These are phyloP conservation scores for Punica granatum DNA, from an alignment of 345 rosid genomes.

Conservation along the genomic window DNA sequence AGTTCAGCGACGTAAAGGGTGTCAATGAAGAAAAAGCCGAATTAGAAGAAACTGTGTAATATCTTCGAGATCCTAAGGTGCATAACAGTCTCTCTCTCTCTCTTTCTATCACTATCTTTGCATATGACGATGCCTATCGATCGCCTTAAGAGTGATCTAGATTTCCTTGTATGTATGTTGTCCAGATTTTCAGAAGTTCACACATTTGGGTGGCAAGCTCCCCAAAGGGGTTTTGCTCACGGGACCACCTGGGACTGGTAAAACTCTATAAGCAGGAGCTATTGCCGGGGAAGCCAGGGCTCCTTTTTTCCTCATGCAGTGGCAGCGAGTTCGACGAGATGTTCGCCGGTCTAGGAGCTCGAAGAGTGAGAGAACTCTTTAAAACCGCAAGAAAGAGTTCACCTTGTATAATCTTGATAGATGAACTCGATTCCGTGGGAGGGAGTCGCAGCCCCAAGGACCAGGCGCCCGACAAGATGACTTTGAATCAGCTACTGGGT, in stretches of 20 bases:
- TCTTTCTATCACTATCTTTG: background rate
- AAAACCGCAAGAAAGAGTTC: conserved; percentile 97
- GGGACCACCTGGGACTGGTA: conserved; percentile 98
- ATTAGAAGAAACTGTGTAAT: conserved; percentile 92
- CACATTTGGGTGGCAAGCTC: conserved; percentile 95
- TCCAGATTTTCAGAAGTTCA: conserved; percentile 62
- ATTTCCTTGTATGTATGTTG: background rate
- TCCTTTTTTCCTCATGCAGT: conserved; percentile 97
- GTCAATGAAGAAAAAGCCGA: conserved; percentile 98
- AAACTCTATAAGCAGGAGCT: conserved; percentile 96
- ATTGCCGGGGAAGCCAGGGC: conserved; percentile 99
- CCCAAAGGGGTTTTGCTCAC: conserved; percentile 96
- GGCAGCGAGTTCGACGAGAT: conserved; percentile 99
- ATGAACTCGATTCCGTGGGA: conserved; percentile 95
- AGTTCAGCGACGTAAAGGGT: conserved; percentile 88
- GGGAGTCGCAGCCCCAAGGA: conserved; percentile 90
- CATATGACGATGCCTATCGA: background rate
- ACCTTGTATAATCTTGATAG: conserved; percentile 95
- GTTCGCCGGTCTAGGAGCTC: conserved; percentile 99
- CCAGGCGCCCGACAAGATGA: conserved; percentile 95
- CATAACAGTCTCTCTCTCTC: background rate
- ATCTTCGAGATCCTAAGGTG: conserved; percentile 97
- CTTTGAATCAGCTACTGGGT: conserved; percentile 91
- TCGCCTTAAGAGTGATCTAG: background rate
- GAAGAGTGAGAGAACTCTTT: conserved; percentile 95